Evolutionary conservation across 371 early-diverging fungal genomes (phyloP), one percentile per base, ranked within the genome.

Genomic region (Sporodiniella umbellata): DNA sequence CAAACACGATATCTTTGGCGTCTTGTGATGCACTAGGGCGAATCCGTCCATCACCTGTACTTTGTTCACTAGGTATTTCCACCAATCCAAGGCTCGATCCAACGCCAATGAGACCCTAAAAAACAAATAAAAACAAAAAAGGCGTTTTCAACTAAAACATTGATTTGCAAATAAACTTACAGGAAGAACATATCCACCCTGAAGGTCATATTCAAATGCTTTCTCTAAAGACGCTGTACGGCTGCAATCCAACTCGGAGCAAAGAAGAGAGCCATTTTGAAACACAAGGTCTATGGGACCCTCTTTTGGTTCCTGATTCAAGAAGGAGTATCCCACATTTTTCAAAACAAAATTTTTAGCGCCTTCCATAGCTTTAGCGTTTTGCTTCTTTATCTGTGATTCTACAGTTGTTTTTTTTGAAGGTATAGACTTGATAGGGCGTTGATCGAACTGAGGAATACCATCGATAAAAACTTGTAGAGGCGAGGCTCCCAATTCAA

Each of bases 401-500:
- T 19, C 3, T 6, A 17, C 14, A 14, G 7, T 19, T 33, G 40
- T 35, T 19, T 49, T 42, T 14, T 46, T 37, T 18, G 8, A 17
- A 5, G n/a, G n/a, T n/a, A 40, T 33, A 23, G 52, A 40, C 8
- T 45, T 28, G 26, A 60, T 62, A 0, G 44, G 51, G 31, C 56
- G 68, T 52, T 66, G 58, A 30, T 72, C 60, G 35, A 75, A 67
- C 42, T 72, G 69, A 5, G 78, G 67, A 23, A 77, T 71, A 33
- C 91, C 91, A 58, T 90, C 91, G 43, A 86, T 68, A 48, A 74
- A 78, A 18, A 90, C 88, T 58, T 80, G 73, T 18, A 84, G 53
- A 35, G 91, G 91, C 40, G 76, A 64, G 2, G 91, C 83, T 21
- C 88, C 88, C 14, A 90, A 58, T 6, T 67, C 50, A 23, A 90